Evolutionary conservation across 2,329 filamentous ascomycete species (phyloP).

Genomic region (Alternaria gaisen): DNA sequence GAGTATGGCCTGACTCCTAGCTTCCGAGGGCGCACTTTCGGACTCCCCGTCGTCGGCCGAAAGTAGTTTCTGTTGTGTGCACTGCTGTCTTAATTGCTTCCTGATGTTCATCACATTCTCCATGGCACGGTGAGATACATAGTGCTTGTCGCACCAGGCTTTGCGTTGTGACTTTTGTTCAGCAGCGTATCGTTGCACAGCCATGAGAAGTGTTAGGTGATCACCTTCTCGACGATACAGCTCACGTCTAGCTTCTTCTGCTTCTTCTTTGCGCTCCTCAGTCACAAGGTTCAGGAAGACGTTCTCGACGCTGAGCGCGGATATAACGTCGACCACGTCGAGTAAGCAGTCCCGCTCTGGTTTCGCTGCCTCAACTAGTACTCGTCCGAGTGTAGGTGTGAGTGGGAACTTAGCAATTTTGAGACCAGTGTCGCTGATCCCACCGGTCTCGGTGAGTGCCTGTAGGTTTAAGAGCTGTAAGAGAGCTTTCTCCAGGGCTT

Average conservation of each 20-base stretch:
- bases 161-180: conserved; percentile 67
- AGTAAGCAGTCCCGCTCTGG: conserved; percentile 76
- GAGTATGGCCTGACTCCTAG: conserved; percentile 61
- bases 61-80: conserved; percentile 57
- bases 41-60: conserved; percentile 27
- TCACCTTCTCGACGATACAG: conserved; percentile 69
- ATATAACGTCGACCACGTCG: conserved; percentile 86
- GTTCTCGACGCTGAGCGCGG: conserved; percentile 70
- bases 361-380: conserved; percentile 80
- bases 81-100: conserved; percentile 68
- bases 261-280: conserved; percentile 68
- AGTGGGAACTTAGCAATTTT: conserved; percentile 86
- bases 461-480: conserved; percentile 81
- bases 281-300: conserved; percentile 68
- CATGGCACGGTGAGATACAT: conserved; percentile 71
- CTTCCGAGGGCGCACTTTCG: conserved; percentile 46
- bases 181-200: conserved; percentile 67
- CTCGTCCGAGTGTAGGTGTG: conserved; percentile 79
- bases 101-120: conserved; percentile 71
- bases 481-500: conserved; percentile 82
- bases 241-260: conserved; percentile 63
- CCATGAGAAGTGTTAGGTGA: conserved; percentile 69
- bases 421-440: conserved; percentile 76
- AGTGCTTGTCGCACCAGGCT: conserved; percentile 66
- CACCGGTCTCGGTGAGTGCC: conserved; percentile 75